phyloP scores from a whole-genome alignment of 352 stramenopile species.

The Plasmopara muralis region DNA sequence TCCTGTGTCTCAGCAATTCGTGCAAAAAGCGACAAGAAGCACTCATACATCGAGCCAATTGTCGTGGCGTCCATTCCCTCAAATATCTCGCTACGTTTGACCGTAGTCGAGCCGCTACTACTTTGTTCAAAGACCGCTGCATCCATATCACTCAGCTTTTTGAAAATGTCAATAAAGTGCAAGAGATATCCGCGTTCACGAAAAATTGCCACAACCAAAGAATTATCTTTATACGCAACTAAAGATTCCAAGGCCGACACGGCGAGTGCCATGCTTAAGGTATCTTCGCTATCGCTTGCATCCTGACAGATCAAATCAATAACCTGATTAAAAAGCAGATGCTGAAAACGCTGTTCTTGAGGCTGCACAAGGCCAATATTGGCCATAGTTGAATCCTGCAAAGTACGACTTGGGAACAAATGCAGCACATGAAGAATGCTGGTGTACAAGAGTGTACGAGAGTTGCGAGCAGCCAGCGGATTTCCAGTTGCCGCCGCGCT shows the following conservation, averaged over 20 bases:
- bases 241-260: slow-evolving; percentile 68
- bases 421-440: slow-evolving; percentile 69
- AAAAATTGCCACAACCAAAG: slow-evolving; percentile 48
- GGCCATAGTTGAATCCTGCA: slow-evolving; percentile 13
- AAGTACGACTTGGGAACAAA: slow-evolving; percentile 20
- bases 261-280: slow-evolving; percentile 74
- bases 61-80: slow-evolving; percentile 52
- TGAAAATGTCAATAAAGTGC: slow-evolving; percentile 76
- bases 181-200: slow-evolving; percentile 72
- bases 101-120: slow-evolving; percentile 23
- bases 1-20: slow-evolving; percentile 54
- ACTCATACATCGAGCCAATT: slow-evolving; percentile 77
- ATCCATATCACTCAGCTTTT: slow-evolving; percentile 66
- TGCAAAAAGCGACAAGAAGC: slow-evolving; percentile 73
- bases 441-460: slow-evolving; percentile 70
- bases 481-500: slow-evolving; percentile 64
- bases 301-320: slow-evolving; percentile 69
- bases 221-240: slow-evolving; percentile 40
- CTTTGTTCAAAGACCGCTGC: slow-evolving; percentile 41
- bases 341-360: slow-evolving; percentile 25
- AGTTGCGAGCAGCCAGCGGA: slow-evolving; percentile 62
- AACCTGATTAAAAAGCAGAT: slow-evolving; percentile 47
- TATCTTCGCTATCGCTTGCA: slow-evolving; percentile 69
- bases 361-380: slow-evolving; percentile 12
- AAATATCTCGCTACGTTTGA: slow-evolving; percentile 39